These are phyloP conservation scores for Malus hybrid DNA, from an alignment of 331 rosid genomes.

Conservation along the genomic window DNA sequence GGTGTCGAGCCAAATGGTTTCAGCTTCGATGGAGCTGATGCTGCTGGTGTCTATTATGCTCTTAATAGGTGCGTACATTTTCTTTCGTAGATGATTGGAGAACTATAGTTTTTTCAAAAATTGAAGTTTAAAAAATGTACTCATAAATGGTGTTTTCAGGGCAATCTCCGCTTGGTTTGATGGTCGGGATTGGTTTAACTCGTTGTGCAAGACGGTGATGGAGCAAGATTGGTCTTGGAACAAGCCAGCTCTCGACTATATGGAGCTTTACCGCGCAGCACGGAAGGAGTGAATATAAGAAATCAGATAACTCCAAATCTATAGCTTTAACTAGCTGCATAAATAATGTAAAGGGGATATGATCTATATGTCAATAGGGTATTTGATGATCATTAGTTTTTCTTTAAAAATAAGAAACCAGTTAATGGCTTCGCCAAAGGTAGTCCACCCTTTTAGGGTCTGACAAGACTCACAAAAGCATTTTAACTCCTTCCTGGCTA, in stretches of 20 bases:
- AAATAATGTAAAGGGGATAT: constrained; percentile 14
- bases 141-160: constrained; percentile 31
- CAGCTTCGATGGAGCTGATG: constrained; percentile 70
- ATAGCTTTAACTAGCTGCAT: constrained; percentile 12
- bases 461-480: no score
- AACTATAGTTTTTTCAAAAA: background rate
- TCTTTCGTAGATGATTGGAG: background rate
- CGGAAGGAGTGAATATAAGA: constrained; percentile 30
- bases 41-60: constrained; percentile 65
- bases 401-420: no score
- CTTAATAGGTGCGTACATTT: constrained; percentile 48
- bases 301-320: background rate
- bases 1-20: constrained; percentile 76
- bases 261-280: constrained; percentile 79
- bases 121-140: background rate
- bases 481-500: no score
- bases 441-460: no score
- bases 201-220: constrained; percentile 67
- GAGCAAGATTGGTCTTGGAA: constrained; percentile 97
- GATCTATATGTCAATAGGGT: no score
- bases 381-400: no score
- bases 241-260: constrained; percentile 72
- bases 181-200: constrained; percentile 51
- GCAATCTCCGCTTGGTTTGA: constrained; percentile 66
- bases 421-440: no score